phyloP scores from a whole-genome alignment of 768 basidiomycete species.

The Vararia minispora region DNA sequence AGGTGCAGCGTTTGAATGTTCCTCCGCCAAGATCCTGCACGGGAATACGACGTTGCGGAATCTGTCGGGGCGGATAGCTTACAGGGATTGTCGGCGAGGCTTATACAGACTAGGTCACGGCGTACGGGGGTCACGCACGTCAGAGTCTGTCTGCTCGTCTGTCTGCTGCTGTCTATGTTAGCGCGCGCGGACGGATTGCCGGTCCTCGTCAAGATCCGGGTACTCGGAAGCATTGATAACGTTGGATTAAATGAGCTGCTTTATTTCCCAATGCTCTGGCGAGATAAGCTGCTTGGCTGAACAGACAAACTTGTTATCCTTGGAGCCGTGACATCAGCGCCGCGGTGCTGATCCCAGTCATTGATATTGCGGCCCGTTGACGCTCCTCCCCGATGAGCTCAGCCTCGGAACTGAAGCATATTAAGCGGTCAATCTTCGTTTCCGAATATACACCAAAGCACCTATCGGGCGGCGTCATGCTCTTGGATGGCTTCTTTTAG shows the following conservation, averaged over 20 bases:
- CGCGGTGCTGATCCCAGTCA: slow-evolving; percentile 80
- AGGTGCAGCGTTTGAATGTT: no score
- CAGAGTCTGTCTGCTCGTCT: slow-evolving; percentile 89
- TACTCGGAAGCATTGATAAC: slow-evolving; percentile 88
- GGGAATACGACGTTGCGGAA: slow-evolving; percentile 99
- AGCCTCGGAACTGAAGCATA: slow-evolving; percentile 90
- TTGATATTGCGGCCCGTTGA: slow-evolving; percentile 44
- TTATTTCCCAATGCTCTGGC: slow-evolving; percentile 99
- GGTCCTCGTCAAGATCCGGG: slow-evolving; percentile 83
- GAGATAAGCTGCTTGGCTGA: slow-evolving; percentile 88
- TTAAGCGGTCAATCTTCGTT: no score
- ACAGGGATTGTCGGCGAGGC: slow-evolving; percentile 77
- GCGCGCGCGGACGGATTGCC: slow-evolving; percentile 63
- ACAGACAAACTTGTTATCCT: slow-evolving; percentile 42
- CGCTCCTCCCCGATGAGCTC: slow-evolving; percentile 79
- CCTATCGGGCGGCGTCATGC: no score
- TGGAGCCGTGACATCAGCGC: slow-evolving; percentile 62
- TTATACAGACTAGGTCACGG: slow-evolving; percentile 99
- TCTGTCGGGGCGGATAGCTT: slow-evolving; percentile 89
- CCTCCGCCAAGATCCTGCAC: slow-evolving; percentile 99
- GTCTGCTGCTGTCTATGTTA: slow-evolving; percentile 93
- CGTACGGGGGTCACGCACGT: slow-evolving; percentile 87
- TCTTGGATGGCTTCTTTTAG: no score
- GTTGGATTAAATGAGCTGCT: slow-evolving; percentile 95
- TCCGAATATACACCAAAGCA: no score